phyloP scores from a whole-genome alignment of 2,329 filamentous ascomycete species.

The Chalaropsis ovoidea region DNA sequence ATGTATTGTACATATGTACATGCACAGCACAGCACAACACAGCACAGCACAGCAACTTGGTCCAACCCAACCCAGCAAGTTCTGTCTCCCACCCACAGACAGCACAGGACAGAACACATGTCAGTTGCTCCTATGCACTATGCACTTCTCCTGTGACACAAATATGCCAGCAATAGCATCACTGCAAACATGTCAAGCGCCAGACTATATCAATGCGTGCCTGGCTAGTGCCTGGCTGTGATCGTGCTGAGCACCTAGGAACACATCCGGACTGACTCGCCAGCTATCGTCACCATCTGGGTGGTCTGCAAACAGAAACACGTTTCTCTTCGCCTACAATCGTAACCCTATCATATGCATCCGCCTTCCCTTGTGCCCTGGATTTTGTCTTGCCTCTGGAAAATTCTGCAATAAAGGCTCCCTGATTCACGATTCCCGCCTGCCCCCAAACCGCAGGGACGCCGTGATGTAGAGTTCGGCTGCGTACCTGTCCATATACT shows the following conservation, averaged over 20 bases:
- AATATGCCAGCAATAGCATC: neutral
- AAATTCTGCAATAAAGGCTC: neutral
- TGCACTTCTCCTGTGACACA: neutral
- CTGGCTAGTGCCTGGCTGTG: too few relatives aligned
- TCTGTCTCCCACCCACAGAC: neutral
- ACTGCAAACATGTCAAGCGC: too few relatives aligned
- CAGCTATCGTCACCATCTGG: too few relatives aligned
- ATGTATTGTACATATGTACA: neutral
- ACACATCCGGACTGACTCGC: too few relatives aligned
- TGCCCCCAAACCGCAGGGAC: too few relatives aligned
- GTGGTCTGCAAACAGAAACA: too few relatives aligned
- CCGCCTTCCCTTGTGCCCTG: neutral
- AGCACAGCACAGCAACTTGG: constrained; percentile 11
- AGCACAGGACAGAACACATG: neutral
- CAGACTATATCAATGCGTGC: too few relatives aligned
- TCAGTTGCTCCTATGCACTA: neutral
- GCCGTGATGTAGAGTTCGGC: neutral
- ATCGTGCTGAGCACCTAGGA: too few relatives aligned
- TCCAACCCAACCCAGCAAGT: neutral
- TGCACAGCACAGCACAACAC: too few relatives aligned
- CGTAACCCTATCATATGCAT: neutral
- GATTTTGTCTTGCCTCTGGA: neutral
- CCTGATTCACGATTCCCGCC: neutral
- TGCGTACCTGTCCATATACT: neutral
- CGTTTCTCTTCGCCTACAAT: too few relatives aligned